Conservation (phyloP, 345 rosid genomes). For the Cardamine chenopodiifolia region DNA sequence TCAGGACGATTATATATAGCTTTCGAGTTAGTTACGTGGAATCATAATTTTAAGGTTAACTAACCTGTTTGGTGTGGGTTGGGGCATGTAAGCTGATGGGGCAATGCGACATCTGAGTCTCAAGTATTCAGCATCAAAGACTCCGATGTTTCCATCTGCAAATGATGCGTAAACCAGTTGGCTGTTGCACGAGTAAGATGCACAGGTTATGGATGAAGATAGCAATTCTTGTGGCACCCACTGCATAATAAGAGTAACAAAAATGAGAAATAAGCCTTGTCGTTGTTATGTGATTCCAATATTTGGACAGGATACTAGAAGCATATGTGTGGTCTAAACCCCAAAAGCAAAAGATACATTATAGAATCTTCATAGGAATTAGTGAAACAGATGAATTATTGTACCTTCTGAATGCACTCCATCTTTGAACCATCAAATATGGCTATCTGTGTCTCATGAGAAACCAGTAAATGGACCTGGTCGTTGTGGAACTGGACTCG, state of each 20-base stretch:
- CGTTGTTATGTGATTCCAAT: not conserved
- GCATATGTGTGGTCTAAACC: not conserved
- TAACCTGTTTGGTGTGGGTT: constrained; percentile 57
- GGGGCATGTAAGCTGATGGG: constrained; percentile 66
- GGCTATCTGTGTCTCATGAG: constrained; percentile 78
- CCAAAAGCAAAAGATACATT: not conserved
- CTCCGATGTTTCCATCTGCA: constrained; percentile 72
- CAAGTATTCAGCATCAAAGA: constrained; percentile 79
- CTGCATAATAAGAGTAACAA: constrained; percentile 47
- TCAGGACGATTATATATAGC: not conserved
- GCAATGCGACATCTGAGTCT: constrained; percentile 83
- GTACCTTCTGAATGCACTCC: constrained; percentile 69
- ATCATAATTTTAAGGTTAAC: not conserved
- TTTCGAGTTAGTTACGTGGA: not conserved
- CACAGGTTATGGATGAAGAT: constrained; percentile 69
- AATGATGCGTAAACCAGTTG: constrained; percentile 75
- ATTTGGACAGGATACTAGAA: not conserved
- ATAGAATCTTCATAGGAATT: not conserved
- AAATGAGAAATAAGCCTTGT: not conserved
- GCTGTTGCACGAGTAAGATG: constrained; percentile 84
- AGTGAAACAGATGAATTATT: not conserved
- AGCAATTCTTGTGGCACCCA: constrained; percentile 85
- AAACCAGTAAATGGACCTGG: constrained; percentile 64
- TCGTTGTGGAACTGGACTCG: constrained; percentile 75
- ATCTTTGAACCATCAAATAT: constrained; percentile 74